phyloP scores from a whole-genome alignment of 2,329 filamentous ascomycete genomes.

The Exophiala aquamarina region DNA sequence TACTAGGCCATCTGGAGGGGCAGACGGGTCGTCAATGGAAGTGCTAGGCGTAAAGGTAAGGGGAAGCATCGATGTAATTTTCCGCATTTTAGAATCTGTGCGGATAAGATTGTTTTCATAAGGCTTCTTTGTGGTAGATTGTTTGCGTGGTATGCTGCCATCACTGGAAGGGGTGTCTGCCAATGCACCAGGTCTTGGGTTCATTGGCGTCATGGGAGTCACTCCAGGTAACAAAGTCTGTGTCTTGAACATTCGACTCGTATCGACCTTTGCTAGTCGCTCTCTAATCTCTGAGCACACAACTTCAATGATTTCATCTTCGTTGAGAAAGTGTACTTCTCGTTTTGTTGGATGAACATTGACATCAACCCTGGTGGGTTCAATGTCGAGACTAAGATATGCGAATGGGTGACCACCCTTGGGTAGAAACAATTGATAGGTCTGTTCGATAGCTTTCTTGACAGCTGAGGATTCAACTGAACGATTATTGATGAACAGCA shows the following conservation, averaged over 20 bases:
- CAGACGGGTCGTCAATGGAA: constrained; percentile 33
- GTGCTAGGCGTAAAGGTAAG: constrained; percentile 41
- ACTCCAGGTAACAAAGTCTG: constrained; percentile 80
- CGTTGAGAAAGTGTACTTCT: constrained; percentile 95
- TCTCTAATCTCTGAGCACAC: constrained; percentile 78
- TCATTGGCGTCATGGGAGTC: constrained; percentile 45
- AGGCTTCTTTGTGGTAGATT: constrained; percentile 51
- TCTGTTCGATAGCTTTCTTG: constrained; percentile 87
- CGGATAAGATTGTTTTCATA: constrained; percentile 88
- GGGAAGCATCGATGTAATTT: constrained; percentile 96
- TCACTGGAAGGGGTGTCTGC: constrained; percentile 40
- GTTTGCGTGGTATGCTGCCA: constrained; percentile 34
- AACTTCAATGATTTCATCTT: constrained; percentile 89
- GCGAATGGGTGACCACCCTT: constrained; percentile 94
- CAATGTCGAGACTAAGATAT: constrained; percentile 89
- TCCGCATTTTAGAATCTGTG: constrained; percentile 83
- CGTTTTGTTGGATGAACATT: constrained; percentile 97
- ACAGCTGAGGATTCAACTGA: constrained; percentile 86
- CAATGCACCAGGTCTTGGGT: constrained; percentile 29
- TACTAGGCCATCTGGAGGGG: constrained; percentile 53
- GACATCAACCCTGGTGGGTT: constrained; percentile 89
- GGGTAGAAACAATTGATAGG: constrained; percentile 81
- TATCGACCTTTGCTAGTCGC: constrained; percentile 82
- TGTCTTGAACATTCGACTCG: constrained; percentile 89
- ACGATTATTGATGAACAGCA: constrained; percentile 96